Conservation (phyloP, 257 asterid species). For the Gentiana dahurica region DNA sequence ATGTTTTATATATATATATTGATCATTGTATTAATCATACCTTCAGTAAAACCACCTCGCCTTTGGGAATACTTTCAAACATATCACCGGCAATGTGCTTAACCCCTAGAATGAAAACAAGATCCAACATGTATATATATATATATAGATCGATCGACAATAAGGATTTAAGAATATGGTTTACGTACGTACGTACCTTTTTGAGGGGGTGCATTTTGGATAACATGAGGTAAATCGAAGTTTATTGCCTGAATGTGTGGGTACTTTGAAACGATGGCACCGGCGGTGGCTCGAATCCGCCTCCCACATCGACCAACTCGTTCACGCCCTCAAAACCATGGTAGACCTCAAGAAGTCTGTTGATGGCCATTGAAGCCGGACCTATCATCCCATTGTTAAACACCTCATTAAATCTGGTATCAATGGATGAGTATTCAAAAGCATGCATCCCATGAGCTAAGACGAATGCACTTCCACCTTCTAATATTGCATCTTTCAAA, state of each 20-base stretch:
- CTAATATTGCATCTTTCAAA: slow-evolving; percentile 18
- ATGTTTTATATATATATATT: too few relatives aligned
- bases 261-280: slow-evolving; percentile 8
- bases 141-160: too few relatives aligned
- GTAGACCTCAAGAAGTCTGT: slow-evolving; percentile 12
- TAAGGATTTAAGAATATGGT: too few relatives aligned
- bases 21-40: too few relatives aligned
- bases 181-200: not conserved
- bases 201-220: slow-evolving; percentile 12
- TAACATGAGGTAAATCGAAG: slow-evolving; percentile 21
- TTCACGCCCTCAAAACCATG: slow-evolving; percentile 16
- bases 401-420: slow-evolving; percentile 10
- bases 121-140: too few relatives aligned
- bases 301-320: slow-evolving; percentile 23
- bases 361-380: slow-evolving; percentile 2
- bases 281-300: not conserved
- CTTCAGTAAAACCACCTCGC: too few relatives aligned
- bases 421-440: slow-evolving; percentile 21
- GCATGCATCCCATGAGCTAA: not conserved
- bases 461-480: slow-evolving; percentile 33
- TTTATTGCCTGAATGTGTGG: slow-evolving; percentile 12
- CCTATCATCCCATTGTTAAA: slow-evolving; percentile 15
- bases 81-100: too few relatives aligned
- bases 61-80: too few relatives aligned
- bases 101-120: too few relatives aligned